Evolutionary conservation across 257 asterid genomes (phyloP).

Genomic region (Schizonepeta tenuifolia): DNA sequence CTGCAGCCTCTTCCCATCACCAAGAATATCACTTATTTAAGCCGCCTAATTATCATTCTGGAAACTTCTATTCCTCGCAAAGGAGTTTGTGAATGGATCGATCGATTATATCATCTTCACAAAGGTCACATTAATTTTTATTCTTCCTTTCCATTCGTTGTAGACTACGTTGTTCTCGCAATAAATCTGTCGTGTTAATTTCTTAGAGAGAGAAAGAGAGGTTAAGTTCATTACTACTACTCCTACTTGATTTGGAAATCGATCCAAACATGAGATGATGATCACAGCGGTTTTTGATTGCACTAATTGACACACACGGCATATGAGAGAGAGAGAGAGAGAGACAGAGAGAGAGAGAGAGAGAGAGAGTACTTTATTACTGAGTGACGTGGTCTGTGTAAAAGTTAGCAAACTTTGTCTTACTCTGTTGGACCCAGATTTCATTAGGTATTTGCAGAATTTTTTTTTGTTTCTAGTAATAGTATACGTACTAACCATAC

Average conservation of each 20-base stretch:
- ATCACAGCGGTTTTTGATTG: neutral
- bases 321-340: neutral
- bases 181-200: neutral
- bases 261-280: neutral
- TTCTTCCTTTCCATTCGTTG: neutral
- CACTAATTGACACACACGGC: neutral
- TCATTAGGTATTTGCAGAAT: neutral
- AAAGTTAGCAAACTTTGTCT: constrained; percentile 5
- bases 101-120: neutral
- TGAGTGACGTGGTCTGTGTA: neutral
- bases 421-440: neutral
- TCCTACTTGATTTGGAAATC: neutral
- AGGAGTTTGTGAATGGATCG: constrained; percentile 31
- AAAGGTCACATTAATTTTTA: neutral
- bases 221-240: neutral
- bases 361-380: neutral
- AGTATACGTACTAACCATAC: too few relatives aligned
- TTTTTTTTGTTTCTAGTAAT: too few relatives aligned
- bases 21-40: constrained; percentile 46
- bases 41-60: constrained; percentile 32
- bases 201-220: neutral
- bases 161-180: constrained; percentile 4
- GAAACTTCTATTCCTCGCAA: constrained; percentile 29
- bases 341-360: neutral
- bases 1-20: constrained; percentile 26